These are phyloP conservation scores for Diddensiella santjacobensis DNA, from an alignment of 805 yeast genomes.

Conservation along the genomic window DNA sequence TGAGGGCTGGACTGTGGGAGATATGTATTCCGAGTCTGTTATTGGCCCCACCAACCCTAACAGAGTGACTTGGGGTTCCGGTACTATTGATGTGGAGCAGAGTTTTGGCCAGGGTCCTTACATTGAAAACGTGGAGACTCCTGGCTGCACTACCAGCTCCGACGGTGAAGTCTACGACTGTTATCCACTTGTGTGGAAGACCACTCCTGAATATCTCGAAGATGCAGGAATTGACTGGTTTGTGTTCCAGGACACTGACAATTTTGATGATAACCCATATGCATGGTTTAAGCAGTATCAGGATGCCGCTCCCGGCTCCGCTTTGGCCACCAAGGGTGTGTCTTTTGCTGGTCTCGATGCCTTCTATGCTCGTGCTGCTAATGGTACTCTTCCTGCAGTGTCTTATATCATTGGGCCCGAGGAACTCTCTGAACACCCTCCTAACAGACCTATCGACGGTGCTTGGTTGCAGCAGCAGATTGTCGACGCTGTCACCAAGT, in stretches of 20 bases:
- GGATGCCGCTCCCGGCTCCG: constrained; percentile 9
- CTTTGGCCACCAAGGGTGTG: constrained; percentile 21
- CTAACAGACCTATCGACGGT: constrained; percentile 24
- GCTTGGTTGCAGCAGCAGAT: constrained; percentile 26
- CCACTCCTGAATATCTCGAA: constrained; percentile 25
- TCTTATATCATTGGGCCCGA: constrained; percentile 28
- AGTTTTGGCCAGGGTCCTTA: constrained; percentile 20
- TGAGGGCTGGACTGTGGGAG: constrained; percentile 28
- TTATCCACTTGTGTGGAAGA: constrained; percentile 26
- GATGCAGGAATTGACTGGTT: constrained; percentile 23
- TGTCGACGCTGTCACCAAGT: constrained; percentile 21
- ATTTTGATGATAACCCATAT: constrained; percentile 25
- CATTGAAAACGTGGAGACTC: constrained; percentile 24
- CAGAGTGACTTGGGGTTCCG: constrained; percentile 28
- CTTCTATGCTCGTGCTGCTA: constrained; percentile 21
- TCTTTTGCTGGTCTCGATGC: constrained; percentile 22
- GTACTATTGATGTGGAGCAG: constrained; percentile 24
- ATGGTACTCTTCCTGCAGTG: constrained; percentile 27
- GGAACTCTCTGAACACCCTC: constrained; percentile 28
- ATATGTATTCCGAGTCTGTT: constrained; percentile 28
- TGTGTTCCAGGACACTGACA: constrained; percentile 25
- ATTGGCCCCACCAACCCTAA: constrained; percentile 29
- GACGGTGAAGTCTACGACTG: constrained; percentile 20
- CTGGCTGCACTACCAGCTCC: constrained; percentile 20
- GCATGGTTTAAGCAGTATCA: constrained; percentile 23